These are phyloP conservation scores for Persicaria tinctoria DNA, from an alignment of 148 eudicot genomes.

Conservation along the genomic window DNA sequence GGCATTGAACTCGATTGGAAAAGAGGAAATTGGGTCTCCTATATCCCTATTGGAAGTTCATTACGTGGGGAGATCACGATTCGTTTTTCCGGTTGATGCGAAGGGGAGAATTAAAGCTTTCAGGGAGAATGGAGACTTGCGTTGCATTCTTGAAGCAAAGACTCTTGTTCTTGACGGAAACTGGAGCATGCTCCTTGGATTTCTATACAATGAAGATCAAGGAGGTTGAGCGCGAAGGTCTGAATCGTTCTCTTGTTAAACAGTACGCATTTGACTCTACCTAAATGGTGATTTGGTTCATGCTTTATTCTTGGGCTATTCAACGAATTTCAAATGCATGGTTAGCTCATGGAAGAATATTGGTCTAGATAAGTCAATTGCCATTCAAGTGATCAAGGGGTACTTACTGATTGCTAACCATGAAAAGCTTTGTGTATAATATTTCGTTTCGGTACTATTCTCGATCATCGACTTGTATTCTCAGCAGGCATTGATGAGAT, in stretches of 20 bases:
- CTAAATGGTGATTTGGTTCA: conserved; percentile 73
- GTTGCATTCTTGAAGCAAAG: conserved; percentile 78
- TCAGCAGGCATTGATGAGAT: conserved; percentile 70
- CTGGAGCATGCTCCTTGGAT: conserved; percentile 92
- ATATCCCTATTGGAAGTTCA: conserved; percentile 68
- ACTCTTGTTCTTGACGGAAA: conserved; percentile 79
- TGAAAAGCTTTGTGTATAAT: conserved; percentile 74
- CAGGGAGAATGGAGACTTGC: conserved; percentile 60
- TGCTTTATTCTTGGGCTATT: conserved; percentile 64
- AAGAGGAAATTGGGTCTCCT: conserved; percentile 29
- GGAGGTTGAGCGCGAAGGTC: conserved; percentile 82
- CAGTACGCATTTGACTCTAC: conserved; percentile 72
- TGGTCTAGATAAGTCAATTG: conserved; percentile 53
- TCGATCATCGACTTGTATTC: conserved; percentile 42
- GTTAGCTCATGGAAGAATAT: conserved; percentile 77
- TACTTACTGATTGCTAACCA: conserved; percentile 52
- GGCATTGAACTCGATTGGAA: conserved; percentile 24
- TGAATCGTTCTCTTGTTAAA: conserved; percentile 49
- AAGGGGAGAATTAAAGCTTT: conserved; percentile 57
- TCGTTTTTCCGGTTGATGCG: conserved; percentile 56
- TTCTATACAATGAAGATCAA: conserved; percentile 81
- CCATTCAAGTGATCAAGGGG: conserved; percentile 76
- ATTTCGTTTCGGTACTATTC: conserved; percentile 71
- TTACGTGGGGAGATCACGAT: conserved; percentile 68
- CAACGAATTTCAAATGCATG: conserved; percentile 85